Evolutionary conservation across 768 basidiomycete genomes (phyloP).

Genomic region (Infundibulicybe gibba): DNA sequence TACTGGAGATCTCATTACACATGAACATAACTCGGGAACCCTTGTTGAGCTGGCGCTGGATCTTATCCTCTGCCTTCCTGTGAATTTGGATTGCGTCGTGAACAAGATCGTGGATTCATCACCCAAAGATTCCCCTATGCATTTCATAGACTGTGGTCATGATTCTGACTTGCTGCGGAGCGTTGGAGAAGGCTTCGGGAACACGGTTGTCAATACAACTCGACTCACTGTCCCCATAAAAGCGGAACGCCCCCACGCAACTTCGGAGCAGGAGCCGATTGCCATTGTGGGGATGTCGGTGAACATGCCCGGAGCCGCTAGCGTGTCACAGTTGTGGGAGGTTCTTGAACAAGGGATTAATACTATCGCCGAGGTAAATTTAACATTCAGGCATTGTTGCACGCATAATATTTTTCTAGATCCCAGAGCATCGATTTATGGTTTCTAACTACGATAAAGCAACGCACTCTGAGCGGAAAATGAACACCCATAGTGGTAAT

Average conservation of each 20-base stretch:
- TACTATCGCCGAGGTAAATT: constrained; percentile 51
- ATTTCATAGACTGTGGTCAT: constrained; percentile 47
- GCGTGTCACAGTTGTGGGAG: constrained; percentile 50
- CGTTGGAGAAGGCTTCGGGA: constrained; percentile 30
- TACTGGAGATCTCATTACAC: constrained; percentile 32
- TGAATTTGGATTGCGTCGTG: constrained; percentile 48
- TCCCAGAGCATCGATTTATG: constrained; percentile 58
- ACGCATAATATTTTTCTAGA: constrained; percentile 32
- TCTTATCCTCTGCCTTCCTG: constrained; percentile 46
- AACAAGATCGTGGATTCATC: constrained; percentile 20
- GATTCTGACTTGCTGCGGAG: constrained; percentile 34
- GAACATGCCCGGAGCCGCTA: constrained; percentile 51
- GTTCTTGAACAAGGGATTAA: constrained; percentile 53
- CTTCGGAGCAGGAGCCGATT: constrained; percentile 44
- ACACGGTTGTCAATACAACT: constrained; percentile 8
- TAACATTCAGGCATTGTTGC: background rate
- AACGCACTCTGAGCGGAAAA: constrained; percentile 29
- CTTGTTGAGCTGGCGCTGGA: constrained; percentile 42
- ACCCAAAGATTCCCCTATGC: constrained; percentile 20
- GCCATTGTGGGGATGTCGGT: constrained; percentile 75
- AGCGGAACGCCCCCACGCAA: constrained; percentile 2
- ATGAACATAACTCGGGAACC: constrained; percentile 15
- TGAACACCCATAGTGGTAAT: constrained; percentile 57
- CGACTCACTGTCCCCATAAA: constrained; percentile 14
- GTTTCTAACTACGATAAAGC: constrained; percentile 31